Conservation (phyloP, 768 basidiomycete species). For the Gelatoporia subvermispora region DNA sequence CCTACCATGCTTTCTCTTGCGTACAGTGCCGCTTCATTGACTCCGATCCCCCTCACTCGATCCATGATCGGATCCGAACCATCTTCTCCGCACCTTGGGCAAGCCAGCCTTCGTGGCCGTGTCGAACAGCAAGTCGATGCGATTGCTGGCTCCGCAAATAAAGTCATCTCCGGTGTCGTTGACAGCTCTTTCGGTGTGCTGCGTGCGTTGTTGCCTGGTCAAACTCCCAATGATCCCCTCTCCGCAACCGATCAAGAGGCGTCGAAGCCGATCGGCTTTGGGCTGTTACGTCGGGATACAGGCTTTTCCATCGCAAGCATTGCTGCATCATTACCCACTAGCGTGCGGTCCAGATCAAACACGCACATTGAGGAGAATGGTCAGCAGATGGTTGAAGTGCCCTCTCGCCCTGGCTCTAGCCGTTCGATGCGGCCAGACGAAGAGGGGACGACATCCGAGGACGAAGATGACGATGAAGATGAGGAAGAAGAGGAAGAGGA, state of each 20-base stretch:
- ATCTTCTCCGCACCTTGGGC: constrained; percentile 36
- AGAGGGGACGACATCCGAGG: constrained; percentile 24
- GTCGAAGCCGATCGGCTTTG: constrained; percentile 46
- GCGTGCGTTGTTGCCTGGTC: constrained; percentile 63
- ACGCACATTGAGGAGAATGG: constrained; percentile 33
- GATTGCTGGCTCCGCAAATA: constrained; percentile 77
- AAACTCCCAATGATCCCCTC: constrained; percentile 12
- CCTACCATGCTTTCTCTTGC: not conserved
- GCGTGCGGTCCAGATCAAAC: constrained; percentile 24
- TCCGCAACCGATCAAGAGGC: constrained; percentile 5
- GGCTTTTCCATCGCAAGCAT: constrained; percentile 82
- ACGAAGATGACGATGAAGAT: constrained; percentile 32
- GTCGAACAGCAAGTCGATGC: constrained; percentile 79
- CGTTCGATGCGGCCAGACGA: constrained; percentile 27
- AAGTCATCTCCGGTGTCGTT: constrained; percentile 77
- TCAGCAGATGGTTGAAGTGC: constrained; percentile 54
- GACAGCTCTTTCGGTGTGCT: constrained; percentile 88
- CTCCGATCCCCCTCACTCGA: constrained; percentile 72
- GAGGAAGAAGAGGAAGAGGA: constrained; percentile 37
- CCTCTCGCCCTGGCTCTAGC: constrained; percentile 48
- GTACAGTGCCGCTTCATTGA: constrained; percentile 67
- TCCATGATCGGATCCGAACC: constrained; percentile 41
- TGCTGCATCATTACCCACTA: constrained; percentile 59
- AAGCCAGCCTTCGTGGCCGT: constrained; percentile 60
- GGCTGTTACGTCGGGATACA: constrained; percentile 67